Evolutionary conservation across 208 protist species (phyloP).

Genomic region (Borovskyia barvae): DNA sequence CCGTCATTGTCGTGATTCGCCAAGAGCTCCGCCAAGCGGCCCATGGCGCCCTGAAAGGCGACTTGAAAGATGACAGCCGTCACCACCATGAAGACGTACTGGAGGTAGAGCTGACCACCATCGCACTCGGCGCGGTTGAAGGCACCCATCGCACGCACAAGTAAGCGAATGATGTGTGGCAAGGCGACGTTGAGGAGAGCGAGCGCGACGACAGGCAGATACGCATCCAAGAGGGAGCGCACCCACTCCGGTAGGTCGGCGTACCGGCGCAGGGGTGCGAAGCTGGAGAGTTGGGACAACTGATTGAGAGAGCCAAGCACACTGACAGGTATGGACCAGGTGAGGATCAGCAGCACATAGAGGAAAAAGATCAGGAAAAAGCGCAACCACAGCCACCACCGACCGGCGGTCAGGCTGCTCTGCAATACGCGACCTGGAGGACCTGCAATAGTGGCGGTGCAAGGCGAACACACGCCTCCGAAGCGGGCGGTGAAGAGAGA

Average conservation of each 20-base stretch:
- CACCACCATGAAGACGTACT: constrained; percentile 88
- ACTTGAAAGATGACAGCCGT: constrained; percentile 84
- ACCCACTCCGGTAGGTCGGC: constrained; percentile 39
- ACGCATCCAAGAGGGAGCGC: constrained; percentile 43
- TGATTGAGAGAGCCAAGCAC: constrained; percentile 76
- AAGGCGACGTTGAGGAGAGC: constrained; percentile 72
- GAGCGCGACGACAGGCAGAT: constrained; percentile 67
- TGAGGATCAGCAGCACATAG: constrained; percentile 64
- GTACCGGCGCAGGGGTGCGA: constrained; percentile 33
- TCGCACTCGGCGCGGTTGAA: constrained; percentile 62
- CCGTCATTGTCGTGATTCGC: constrained; percentile 25
- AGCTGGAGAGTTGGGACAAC: constrained; percentile 41
- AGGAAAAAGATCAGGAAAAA: constrained; percentile 38
- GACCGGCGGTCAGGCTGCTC: constrained; percentile 47
- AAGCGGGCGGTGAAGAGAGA: constrained; percentile 60
- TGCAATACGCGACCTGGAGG: constrained; percentile 67
- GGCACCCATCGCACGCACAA: constrained; percentile 72
- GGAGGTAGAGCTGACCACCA: constrained; percentile 60
- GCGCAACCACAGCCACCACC: constrained; percentile 42
- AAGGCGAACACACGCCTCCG: constrained; percentile 31
- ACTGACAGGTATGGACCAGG: constrained; percentile 74
- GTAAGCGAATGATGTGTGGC: constrained; percentile 62
- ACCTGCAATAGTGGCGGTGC: constrained; percentile 62
- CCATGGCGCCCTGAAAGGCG: constrained; percentile 68
- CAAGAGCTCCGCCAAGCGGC: constrained; percentile 47